A percentile compares a stretch with the other conserved stretches of the same genome.
phyloP scores from a whole-genome alignment of 1,139 yeast genomes.

The Blastobotrys buckinghamii region DNA sequence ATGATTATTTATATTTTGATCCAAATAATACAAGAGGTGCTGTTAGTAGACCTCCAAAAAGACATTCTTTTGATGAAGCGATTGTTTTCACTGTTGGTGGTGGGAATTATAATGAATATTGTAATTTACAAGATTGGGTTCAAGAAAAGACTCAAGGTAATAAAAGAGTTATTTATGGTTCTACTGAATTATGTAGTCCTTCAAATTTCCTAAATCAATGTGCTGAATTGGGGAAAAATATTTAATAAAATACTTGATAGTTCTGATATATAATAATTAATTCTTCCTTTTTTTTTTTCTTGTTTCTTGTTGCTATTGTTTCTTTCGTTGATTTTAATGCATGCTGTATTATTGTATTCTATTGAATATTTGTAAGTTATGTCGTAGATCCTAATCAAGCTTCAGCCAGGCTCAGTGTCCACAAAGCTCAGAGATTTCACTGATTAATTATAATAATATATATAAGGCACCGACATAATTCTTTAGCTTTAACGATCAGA shows the following conservation, averaged over 20 bases:
- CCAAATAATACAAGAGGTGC: slow-evolving; percentile 84
- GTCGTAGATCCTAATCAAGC: too few species aligned
- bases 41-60: slow-evolving; percentile 80
- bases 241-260: background rate
- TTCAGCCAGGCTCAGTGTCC: too few species aligned
- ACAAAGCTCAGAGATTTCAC: too few species aligned
- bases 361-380: too few species aligned
- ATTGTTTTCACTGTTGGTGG: slow-evolving; percentile 94
- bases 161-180: slow-evolving; percentile 69
- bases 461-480: too few species aligned
- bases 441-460: too few species aligned
- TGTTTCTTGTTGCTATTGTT: too few species aligned
- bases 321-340: too few species aligned
- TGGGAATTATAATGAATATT: slow-evolving; percentile 90
- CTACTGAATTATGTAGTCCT: slow-evolving; percentile 78
- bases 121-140: slow-evolving; percentile 89
- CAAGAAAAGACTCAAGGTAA: slow-evolving; percentile 32
- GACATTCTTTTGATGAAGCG: slow-evolving; percentile 75
- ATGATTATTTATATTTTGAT: slow-evolving; percentile 84
- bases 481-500: too few species aligned
- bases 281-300: too few species aligned
- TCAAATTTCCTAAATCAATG: slow-evolving; percentile 70
- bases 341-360: too few species aligned
- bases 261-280: too few species aligned
- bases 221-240: slow-evolving; percentile 44